phyloP scores from a whole-genome alignment of 2,329 filamentous ascomycete species.

The Ascochyta pisi region DNA sequence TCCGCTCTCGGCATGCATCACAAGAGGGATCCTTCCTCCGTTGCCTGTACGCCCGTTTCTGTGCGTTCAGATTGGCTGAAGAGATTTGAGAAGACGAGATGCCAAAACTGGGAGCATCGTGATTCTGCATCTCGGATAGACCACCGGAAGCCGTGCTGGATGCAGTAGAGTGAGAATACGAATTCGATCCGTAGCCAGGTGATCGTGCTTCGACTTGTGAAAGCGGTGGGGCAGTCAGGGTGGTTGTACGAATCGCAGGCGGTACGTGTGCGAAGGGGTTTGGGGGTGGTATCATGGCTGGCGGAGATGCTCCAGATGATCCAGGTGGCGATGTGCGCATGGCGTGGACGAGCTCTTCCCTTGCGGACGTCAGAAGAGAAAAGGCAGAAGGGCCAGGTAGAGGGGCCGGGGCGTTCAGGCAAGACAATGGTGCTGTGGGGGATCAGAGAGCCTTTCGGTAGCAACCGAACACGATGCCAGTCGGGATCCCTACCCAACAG shows the following conservation, averaged over 20 bases:
- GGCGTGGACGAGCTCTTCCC: slow-evolving; percentile 13
- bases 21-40: slow-evolving; percentile 96
- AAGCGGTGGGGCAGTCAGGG: slow-evolving; percentile 40
- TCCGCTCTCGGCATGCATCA: slow-evolving; percentile 89
- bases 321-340: slow-evolving; percentile 44
- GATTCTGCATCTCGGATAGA: slow-evolving; percentile 36
- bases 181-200: slow-evolving; percentile 39
- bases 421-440: slow-evolving; percentile 35
- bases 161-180: slow-evolving; percentile 46
- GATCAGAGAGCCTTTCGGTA: slow-evolving; percentile 40
- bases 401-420: slow-evolving; percentile 12
- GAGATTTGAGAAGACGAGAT: slow-evolving; percentile 52
- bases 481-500: slow-evolving; percentile 34
- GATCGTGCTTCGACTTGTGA: slow-evolving; percentile 40
- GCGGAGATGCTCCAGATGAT: slow-evolving; percentile 44
- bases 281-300: slow-evolving; percentile 42
- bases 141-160: slow-evolving; percentile 46
- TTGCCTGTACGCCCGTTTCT: slow-evolving; percentile 94
- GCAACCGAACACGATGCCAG: slow-evolving; percentile 40
- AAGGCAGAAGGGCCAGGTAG: slow-evolving; percentile 27
- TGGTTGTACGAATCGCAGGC: slow-evolving; percentile 31
- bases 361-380: slow-evolving; percentile 23
- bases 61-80: slow-evolving; percentile 67
- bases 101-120: slow-evolving; percentile 47
- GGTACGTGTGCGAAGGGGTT: slow-evolving; percentile 42